Conservation (phyloP, 352 stramenopile genomes). For the Globisporangium sylvaticum region DNA sequence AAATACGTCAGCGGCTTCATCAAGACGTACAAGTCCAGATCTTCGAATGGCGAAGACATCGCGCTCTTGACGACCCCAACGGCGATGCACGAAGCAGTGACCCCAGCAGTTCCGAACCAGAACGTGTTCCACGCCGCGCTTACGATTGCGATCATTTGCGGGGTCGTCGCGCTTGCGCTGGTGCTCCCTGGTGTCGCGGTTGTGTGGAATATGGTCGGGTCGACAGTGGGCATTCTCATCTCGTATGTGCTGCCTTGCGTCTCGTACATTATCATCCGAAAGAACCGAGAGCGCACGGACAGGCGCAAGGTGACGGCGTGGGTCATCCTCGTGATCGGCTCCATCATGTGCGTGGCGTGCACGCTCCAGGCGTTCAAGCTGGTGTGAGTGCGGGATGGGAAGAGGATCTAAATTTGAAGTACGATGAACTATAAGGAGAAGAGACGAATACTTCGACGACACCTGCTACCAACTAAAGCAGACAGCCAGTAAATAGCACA, state of each 20-base stretch:
- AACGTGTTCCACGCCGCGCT: slow-evolving; percentile 51
- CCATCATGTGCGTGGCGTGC: slow-evolving; percentile 67
- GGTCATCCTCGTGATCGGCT: slow-evolving; percentile 72
- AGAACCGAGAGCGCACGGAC: slow-evolving; percentile 62
- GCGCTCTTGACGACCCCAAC: slow-evolving; percentile 26
- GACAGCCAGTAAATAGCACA: background rate
- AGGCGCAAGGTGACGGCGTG: slow-evolving; percentile 67
- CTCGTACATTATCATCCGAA: slow-evolving; percentile 84
- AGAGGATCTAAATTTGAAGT: background rate
- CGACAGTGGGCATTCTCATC: slow-evolving; percentile 80
- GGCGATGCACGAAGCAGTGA: background rate
- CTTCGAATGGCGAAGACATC: slow-evolving; percentile 27
- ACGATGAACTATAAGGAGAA: background rate
- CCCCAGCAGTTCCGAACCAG: slow-evolving; percentile 12
- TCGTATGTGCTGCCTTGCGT: slow-evolving; percentile 87
- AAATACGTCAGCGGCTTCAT: slow-evolving; percentile 43
- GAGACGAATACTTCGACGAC: background rate
- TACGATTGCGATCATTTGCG: slow-evolving; percentile 61
- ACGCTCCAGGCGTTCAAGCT: slow-evolving; percentile 54
- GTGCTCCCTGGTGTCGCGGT: slow-evolving; percentile 72
- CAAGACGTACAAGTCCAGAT: slow-evolving; percentile 22
- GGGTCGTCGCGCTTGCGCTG: slow-evolving; percentile 64
- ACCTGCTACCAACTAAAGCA: background rate
- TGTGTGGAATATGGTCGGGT: slow-evolving; percentile 89
- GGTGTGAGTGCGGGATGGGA: background rate